phyloP scores from a whole-genome alignment of 768 basidiomycete species.

The Termitomyces sp. region DNA sequence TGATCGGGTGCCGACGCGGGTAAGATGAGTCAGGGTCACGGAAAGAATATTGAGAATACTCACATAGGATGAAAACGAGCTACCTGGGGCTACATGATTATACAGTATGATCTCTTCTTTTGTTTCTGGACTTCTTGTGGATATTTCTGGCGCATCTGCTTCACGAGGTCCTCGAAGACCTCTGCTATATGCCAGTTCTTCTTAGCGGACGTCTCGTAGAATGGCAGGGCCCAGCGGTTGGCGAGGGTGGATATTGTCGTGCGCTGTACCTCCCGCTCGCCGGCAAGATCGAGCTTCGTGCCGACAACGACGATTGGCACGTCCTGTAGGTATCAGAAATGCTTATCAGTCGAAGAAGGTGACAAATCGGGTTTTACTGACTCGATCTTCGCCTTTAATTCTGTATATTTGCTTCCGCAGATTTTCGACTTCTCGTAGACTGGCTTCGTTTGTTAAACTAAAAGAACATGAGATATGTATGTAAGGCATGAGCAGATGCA shows the following conservation, averaged over 20 bases:
- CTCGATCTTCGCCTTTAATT: constrained; percentile 68
- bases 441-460: constrained; percentile 80
- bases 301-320: constrained; percentile 85
- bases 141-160: constrained; percentile 68
- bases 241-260: constrained; percentile 62
- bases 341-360: constrained; percentile 1
- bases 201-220: constrained; percentile 89
- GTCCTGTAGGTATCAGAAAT: constrained; percentile 28
- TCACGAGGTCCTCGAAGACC: constrained; percentile 73
- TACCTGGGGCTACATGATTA: constrained; percentile 34
- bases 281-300: constrained; percentile 78
- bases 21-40: not conserved
- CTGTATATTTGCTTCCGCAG: constrained; percentile 80
- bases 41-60: not conserved
- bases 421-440: constrained; percentile 73
- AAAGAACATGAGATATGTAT: constrained; percentile 4
- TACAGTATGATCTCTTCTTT: constrained; percentile 22
- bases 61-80: constrained; percentile 7
- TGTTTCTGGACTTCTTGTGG: constrained; percentile 34
- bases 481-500: not conserved
- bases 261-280: constrained; percentile 75
- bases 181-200: constrained; percentile 76
- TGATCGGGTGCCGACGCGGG: not conserved
- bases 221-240: constrained; percentile 64
- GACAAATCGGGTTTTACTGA: constrained; percentile 24